Evolutionary conservation across 1,139 yeast genomes (phyloP), one percentile per base, ranked within the genome.

Genomic region (Nakaseomyces delphensis): DNA sequence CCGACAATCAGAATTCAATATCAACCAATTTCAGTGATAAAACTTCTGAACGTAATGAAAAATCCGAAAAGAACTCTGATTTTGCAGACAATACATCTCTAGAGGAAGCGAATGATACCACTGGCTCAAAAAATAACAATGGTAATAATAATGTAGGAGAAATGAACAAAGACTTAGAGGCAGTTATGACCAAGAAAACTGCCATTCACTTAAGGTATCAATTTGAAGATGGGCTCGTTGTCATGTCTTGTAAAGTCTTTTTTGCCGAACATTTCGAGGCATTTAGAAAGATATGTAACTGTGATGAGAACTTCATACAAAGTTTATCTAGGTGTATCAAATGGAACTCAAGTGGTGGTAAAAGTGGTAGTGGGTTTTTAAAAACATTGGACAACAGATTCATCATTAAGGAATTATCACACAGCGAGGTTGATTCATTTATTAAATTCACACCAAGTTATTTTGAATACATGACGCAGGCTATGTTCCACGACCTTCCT

Each of bases 181-280:
- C 69, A 16, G 74, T 77, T 29, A 79, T 93, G 85, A 71, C 81
- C 44, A 85, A 84, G 55, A 79, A 78, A 55, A 82, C 86, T 4
- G 93, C 95, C 1, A 84, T 85, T 44, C 99, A 93, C 65, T 70
- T 93, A 60, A 81, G 87, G 57, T 91, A 89, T 59, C 96, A 83
- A 57, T 86, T 86, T 62, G 83, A 82, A 49, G 96, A 89, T 60
- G 93, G 91, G 0, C 74, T 77, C 21, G 84, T 95, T 0, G 76
- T 74, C 19, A 71, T 91, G 51, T 83, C 96, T 4, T 93, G 98
- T 63, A 91, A 91, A 63, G 83, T 93, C 6, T 93, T 91, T 59
- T 93, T 83, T 66, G 84, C 95, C 4, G 98, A 89, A 55, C 98
- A 93, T 59, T 93, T 93, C 66, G 96, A 89, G 57, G 97, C 97